Evolutionary conservation across 164 flowering plant species (phyloP).

Genomic region (Vitis rotundifolia): DNA sequence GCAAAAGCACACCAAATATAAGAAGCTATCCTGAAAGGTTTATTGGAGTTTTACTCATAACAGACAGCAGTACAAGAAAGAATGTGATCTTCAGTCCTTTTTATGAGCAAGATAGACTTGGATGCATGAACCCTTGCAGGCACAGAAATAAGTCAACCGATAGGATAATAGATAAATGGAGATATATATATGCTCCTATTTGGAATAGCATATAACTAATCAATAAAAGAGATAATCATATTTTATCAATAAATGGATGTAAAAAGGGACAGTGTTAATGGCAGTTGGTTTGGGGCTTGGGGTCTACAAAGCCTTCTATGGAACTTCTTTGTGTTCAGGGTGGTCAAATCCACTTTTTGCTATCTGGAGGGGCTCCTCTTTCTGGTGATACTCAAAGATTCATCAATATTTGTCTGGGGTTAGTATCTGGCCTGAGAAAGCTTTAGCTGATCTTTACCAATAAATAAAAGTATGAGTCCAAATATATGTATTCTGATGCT

Average conservation of each 20-base stretch:
- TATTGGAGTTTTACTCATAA: background rate
- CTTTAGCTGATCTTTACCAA: background rate
- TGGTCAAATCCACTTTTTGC: slow-evolving; percentile 81
- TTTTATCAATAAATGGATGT: too few relatives aligned
- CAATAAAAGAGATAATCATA: background rate
- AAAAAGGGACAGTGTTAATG: slow-evolving; percentile 36
- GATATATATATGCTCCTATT: background rate
- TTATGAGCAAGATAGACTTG: background rate
- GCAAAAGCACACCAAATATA: background rate
- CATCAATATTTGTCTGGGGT: slow-evolving; percentile 94
- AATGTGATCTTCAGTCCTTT: background rate
- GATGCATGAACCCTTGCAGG: background rate
- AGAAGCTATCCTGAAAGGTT: background rate
- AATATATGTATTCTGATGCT: too few relatives aligned
- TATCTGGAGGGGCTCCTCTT: slow-evolving; percentile 98
- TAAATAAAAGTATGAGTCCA: too few relatives aligned
- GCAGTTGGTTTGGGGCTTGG: slow-evolving; percentile 98
- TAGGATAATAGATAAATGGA: background rate
- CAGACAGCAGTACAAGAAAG: background rate
- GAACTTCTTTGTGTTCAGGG: slow-evolving; percentile 87
- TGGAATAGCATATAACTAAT: background rate
- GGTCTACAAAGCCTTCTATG: slow-evolving; percentile 78
- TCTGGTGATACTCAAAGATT: slow-evolving; percentile 97
- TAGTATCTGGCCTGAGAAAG: slow-evolving; percentile 27
- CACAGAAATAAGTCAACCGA: background rate